Conservation (phyloP, 2,329 filamentous ascomycete species). For the Sphaerulina vaccinii region DNA sequence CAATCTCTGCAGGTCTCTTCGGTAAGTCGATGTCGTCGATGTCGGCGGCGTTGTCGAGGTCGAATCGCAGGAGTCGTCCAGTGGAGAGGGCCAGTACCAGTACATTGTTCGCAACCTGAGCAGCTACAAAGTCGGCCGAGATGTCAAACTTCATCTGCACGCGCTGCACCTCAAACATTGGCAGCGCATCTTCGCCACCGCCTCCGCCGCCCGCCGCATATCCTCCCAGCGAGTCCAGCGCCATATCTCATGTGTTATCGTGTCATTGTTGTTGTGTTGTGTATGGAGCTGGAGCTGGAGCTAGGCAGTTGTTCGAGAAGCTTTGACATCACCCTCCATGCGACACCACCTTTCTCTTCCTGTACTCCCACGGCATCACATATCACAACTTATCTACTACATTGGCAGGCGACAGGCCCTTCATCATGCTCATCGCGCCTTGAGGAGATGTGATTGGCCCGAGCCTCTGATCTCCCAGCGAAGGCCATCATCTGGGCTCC, state of each 20-base stretch:
- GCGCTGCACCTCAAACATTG: slow-evolving; percentile 91
- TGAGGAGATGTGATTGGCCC: too few relatives aligned
- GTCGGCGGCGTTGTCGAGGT: slow-evolving; percentile 87
- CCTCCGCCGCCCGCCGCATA: slow-evolving; percentile 31
- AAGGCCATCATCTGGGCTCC: too few relatives aligned
- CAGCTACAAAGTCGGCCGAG: slow-evolving; percentile 91
- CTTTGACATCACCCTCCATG: too few relatives aligned
- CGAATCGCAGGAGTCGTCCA: slow-evolving; percentile 88
- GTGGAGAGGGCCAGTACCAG: slow-evolving; percentile 89
- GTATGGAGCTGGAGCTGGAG: not conserved
- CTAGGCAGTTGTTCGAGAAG: too few relatives aligned
- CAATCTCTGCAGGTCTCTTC: slow-evolving; percentile 85
- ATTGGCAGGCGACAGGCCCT: too few relatives aligned
- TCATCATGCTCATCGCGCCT: too few relatives aligned
- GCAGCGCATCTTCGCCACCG: slow-evolving; percentile 55
- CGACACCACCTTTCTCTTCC: too few relatives aligned
- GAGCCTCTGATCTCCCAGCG: too few relatives aligned
- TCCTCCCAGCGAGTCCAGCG: slow-evolving; percentile 20
- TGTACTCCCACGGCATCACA: too few relatives aligned
- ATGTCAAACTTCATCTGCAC: slow-evolving; percentile 94
- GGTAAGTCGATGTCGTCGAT: slow-evolving; percentile 98
- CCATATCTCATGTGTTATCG: not conserved
- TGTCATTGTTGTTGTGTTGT: not conserved
- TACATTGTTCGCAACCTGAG: slow-evolving; percentile 96
- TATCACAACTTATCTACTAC: too few relatives aligned